Base-by-base conservation (phyloP, 2,329 filamentous ascomycete species). In the Ascochyta pisi region DNA sequence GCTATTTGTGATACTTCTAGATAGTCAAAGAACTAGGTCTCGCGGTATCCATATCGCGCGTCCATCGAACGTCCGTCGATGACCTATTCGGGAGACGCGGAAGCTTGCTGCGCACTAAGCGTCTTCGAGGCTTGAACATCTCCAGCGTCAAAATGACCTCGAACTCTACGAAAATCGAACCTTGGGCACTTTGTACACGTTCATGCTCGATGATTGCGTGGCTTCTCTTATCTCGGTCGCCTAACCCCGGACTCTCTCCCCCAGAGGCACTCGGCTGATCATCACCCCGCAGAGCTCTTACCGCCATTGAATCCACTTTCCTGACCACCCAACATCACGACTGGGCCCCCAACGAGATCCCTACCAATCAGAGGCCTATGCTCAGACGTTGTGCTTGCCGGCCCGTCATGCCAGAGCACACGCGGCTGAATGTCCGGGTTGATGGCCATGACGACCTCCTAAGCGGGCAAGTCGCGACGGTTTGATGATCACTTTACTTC, bases 261-360 rank as follows among this genome's bases (percentile, higher is more conserved):
- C 51, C 51, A 35, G 54, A 57, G 12, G 56, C 47, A 16, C 34
- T 62, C 60, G 60, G 60, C 33, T 53, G 42, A 56, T 60, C 50
- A 53, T 57, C 49, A 46, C 57, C 60, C 60, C 57, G 57, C 57
- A 49, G 16, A 26, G 46, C 38, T 24, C 22, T 35, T 24, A 31
- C 48, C 39, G 42, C 37, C 24, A 34, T 37, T 34, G 29, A 37
- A 53, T 37, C 50, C 50, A 53, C 37, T 47, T 35, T 29, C 23
- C 27, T 47, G n/a, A 27, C 35, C 42, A 46, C 41, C 34, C n/a
- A 46, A 29, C 22, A 23, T 15, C 13, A 13, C 23, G 27, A 15
- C 13, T 15, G n/a, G 41, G 29, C 19, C 50, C 41, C 27, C 34
- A 19, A 27, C 27, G 7, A 15, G 12, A 19, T 34, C 37, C 33